These are phyloP conservation scores for Talaromyces stipitatus DNA, from an alignment of 495 filamentous ascomycete genomes.

Conservation along the genomic window DNA sequence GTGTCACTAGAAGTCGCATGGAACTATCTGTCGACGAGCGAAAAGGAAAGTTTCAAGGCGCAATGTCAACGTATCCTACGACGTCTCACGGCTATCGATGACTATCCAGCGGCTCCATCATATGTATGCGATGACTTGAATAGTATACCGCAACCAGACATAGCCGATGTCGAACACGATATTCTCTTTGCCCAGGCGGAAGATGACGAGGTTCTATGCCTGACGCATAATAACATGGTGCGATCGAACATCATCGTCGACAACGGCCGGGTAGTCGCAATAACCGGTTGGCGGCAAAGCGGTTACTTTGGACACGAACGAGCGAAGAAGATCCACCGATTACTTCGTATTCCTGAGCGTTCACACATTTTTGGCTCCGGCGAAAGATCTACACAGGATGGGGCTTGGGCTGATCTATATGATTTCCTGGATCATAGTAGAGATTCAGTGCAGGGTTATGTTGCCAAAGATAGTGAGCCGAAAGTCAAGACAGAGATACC, in stretches of 20 bases:
- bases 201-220: constrained; percentile 17
- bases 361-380: constrained; percentile 6
- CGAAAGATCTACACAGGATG: constrained; percentile 5
- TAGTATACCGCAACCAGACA: constrained; percentile 18
- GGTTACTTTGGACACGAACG: constrained; percentile 35
- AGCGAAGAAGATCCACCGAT: constrained; percentile 25
- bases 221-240: constrained; percentile 34
- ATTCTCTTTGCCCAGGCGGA: constrained; percentile 24
- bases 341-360: constrained; percentile 19
- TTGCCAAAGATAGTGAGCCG: constrained; percentile 11
- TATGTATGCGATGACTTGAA: constrained; percentile 33
- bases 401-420: constrained; percentile 31
- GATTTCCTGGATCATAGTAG: constrained; percentile 12
- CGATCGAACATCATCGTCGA: constrained; percentile 33
- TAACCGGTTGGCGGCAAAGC: constrained; percentile 34
- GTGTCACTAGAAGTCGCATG: constrained; percentile 37
- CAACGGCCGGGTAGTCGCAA: constrained; percentile 28
- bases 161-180: constrained; percentile 18
- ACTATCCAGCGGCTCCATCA: constrained; percentile 21
- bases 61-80: constrained; percentile 30
- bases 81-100: constrained; percentile 18
- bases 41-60: constrained; percentile 26
- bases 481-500: constrained; percentile 31
- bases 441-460: constrained; percentile 10
- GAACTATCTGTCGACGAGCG: constrained; percentile 26